Evolutionary conservation across 208 protist genomes (phyloP).

Genomic region (Borovskyia barvae): DNA sequence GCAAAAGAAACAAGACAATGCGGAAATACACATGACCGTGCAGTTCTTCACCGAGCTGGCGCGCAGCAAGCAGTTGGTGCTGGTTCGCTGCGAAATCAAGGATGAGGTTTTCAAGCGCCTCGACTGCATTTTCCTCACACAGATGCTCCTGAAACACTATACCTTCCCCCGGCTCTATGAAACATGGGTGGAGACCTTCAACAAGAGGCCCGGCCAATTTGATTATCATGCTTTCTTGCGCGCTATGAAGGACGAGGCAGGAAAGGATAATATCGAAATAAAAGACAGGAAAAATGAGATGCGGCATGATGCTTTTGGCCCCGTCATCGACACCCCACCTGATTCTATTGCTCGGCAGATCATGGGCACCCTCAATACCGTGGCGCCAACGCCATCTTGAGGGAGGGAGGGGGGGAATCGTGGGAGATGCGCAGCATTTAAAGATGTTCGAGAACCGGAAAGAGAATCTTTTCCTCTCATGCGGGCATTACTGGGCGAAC

Average conservation of each 20-base stretch:
- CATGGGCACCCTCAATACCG: conserved; percentile 50
- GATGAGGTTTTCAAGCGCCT: conserved; percentile 86
- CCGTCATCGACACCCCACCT: conserved; percentile 82
- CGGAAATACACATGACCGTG: conserved; percentile 90
- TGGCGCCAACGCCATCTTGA: conserved; percentile 6
- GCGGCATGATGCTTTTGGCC: conserved; percentile 73
- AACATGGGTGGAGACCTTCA: conserved; percentile 89
- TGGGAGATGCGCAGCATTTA: no score
- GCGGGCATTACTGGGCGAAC: no score
- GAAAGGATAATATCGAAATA: conserved; percentile 82
- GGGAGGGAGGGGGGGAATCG: no score
- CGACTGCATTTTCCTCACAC: conserved; percentile 89
- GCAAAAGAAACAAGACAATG: conserved; percentile 86
- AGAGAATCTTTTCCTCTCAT: no score
- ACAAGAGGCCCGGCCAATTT: conserved; percentile 80
- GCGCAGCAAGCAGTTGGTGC: conserved; percentile 79
- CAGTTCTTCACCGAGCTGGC: conserved; percentile 93
- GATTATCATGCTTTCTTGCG: conserved; percentile 88
- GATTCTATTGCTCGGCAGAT: conserved; percentile 74
- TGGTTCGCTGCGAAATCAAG: conserved; percentile 91
- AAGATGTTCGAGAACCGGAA: no score
- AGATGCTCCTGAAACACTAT: conserved; percentile 93
- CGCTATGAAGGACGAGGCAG: conserved; percentile 90
- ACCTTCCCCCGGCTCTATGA: conserved; percentile 80
- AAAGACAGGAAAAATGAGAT: conserved; percentile 80